Evolutionary conservation across 768 basidiomycete species (phyloP).

Genomic region (Imleria badia): DNA sequence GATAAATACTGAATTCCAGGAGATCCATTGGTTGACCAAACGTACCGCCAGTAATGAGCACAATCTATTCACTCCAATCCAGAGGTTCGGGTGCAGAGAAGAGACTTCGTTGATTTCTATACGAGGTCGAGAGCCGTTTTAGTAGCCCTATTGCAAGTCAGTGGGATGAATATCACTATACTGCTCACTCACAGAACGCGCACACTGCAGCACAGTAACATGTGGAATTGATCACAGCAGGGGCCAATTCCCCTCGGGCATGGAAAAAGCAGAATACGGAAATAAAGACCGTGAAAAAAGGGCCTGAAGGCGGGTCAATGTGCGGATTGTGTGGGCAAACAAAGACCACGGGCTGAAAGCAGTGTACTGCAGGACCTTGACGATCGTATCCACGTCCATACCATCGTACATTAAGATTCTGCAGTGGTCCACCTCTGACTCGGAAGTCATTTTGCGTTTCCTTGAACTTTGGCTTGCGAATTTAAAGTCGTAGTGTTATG

Average conservation of each 20-base stretch:
- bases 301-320: conserved; percentile 47
- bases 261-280: conserved; percentile 79
- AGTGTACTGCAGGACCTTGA: conserved; percentile 79
- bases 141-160: conserved; percentile 51
- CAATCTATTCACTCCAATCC: conserved; percentile 88
- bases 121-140: conserved; percentile 68
- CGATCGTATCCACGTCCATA: conserved; percentile 72
- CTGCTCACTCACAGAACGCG: conserved; percentile 61
- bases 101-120: conserved; percentile 70
- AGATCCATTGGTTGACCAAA: not conserved
- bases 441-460: conserved; percentile 16
- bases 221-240: conserved; percentile 49
- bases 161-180: not conserved
- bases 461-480: not conserved
- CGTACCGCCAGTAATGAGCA: conserved; percentile 89
- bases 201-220: conserved; percentile 61
- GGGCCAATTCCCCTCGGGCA: conserved; percentile 51
- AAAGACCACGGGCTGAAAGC: conserved; percentile 63
- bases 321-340: not conserved
- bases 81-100: conserved; percentile 59
- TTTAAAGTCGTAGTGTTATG: not conserved
- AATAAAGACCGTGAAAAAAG: conserved; percentile 81
- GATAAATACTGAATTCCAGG: not conserved
- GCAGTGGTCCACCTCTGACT: conserved; percentile 4
- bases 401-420: conserved; percentile 60